These are phyloP conservation scores for Naganishia randhawae DNA, from an alignment of 768 basidiomycete species.

Conservation along the genomic window DNA sequence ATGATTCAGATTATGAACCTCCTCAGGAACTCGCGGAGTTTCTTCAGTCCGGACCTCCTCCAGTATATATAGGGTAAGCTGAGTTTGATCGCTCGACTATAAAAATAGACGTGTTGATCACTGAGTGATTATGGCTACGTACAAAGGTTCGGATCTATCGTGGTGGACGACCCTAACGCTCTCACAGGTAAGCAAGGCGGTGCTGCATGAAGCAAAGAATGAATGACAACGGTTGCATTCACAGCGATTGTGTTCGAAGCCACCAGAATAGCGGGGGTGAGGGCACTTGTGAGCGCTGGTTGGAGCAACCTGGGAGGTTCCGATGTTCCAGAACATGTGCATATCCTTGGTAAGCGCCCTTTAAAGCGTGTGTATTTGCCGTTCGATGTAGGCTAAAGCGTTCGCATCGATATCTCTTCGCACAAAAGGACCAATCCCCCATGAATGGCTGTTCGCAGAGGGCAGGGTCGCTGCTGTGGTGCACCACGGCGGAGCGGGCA, in stretches of 20 bases:
- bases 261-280: constrained; percentile 57
- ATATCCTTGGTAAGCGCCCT: constrained; percentile 57
- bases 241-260: constrained; percentile 61
- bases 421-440: constrained; percentile 53
- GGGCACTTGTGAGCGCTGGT: constrained; percentile 64
- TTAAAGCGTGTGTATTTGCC: neutral
- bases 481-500: constrained; percentile 66
- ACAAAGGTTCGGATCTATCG: constrained; percentile 59
- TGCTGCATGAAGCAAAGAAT: neutral
- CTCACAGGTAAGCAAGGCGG: constrained; percentile 53
- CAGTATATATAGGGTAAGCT: constrained; percentile 61
- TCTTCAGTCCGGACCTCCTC: constrained; percentile 56
- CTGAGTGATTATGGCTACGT: too few species aligned
- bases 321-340: constrained; percentile 58
- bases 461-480: constrained; percentile 60
- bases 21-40: constrained; percentile 56
- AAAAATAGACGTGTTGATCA: neutral
- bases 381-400: neutral
- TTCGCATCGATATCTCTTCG: neutral
- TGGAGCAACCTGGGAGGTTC: constrained; percentile 64
- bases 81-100: neutral
- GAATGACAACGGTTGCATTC: neutral
- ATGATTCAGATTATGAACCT: constrained; percentile 58
- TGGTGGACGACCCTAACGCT: constrained; percentile 58
- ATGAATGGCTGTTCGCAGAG: constrained; percentile 66